A percentile compares a stretch with the other conserved stretches of the same genome.
These are phyloP conservation scores for Posidonia oceanica DNA, from an alignment of 116 monocot species.

Conservation along the genomic window DNA sequence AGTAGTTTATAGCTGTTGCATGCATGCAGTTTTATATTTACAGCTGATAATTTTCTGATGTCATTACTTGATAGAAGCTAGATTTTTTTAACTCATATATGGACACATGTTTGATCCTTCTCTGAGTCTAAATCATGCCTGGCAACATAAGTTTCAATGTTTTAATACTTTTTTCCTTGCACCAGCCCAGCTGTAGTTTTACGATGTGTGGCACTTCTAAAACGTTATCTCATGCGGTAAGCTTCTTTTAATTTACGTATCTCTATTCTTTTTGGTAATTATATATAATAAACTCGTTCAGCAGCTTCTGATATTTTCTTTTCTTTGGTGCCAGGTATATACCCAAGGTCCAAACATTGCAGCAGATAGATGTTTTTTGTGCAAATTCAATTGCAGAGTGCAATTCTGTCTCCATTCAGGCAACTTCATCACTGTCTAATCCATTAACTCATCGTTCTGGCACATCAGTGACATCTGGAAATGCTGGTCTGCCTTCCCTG, in stretches of 20 bases:
- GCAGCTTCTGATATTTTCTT: conserved; percentile 7
- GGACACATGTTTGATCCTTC: no score
- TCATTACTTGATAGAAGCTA: not conserved
- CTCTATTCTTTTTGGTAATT: no score
- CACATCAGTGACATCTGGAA: conserved; percentile 19
- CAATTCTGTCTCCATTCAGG: conserved; percentile 32
- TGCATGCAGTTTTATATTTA: not conserved
- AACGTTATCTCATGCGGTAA: conserved; percentile 85
- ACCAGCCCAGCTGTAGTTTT: conserved; percentile 93
- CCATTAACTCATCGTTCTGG: conserved; percentile 23
- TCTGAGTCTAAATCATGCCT: no score
- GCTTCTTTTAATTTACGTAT: conserved; percentile 7
- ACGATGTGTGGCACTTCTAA: conserved; percentile 70
- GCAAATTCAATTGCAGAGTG: conserved; percentile 58
- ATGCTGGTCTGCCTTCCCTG: conserved; percentile 10
- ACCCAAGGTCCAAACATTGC: conserved; percentile 68
- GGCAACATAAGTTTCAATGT: not conserved
- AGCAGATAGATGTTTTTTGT: conserved; percentile 85
- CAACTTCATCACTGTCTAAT: conserved; percentile 28
- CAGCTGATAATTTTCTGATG: not conserved
- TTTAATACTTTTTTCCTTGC: conserved; percentile 20
- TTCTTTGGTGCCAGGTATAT: conserved; percentile 53
- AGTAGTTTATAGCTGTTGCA: not conserved
- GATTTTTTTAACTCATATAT: not conserved
- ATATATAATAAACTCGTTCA: not conserved